Base-by-base conservation (phyloP, 768 basidiomycete species). In the Vararia minispora region DNA sequence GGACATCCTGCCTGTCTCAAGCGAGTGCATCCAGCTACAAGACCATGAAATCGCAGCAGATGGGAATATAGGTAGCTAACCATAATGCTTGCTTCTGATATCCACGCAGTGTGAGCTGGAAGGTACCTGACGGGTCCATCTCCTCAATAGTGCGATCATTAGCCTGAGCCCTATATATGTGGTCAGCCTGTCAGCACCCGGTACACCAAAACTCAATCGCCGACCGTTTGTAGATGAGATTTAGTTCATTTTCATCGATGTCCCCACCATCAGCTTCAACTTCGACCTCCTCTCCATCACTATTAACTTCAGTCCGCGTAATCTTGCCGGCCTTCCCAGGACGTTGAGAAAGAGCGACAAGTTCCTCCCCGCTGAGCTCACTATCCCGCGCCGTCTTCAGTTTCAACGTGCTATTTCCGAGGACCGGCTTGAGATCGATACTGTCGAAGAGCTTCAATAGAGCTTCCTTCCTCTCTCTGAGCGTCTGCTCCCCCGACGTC, bases 71-170 rank as follows among this genome's bases (percentile, higher is more conserved):
- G 21, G 35, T 6, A 12, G 57, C 76, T 33, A 37, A 86, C 79
- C 64, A 64, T 32, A 97, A 62, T 0, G 91, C 94, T 58, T 98
- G 94, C 53, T 90, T 94, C 53, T 97, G 94, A 59, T 98, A 97
- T 26, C 76, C 77, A 32, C 88, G 73, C 20, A 94, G 60, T 3
- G 66, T 76, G 25, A 92, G 60, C 1, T 71, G 68, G 55, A 97
- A 97, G 1, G 82, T 74, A 2, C 74, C 64, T 0, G 77, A 64
- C 5, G 91, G 86, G 23, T 91, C 79, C 77, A 87, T 89, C 56
- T 79, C 82, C 14, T 66, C 71, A 65, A 98, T 72, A 11, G 62
- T 61, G 18, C 61, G 70, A 52, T 95, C 92, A 43, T 88, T 72
- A 50, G 69, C 71, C 54, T 91, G 89, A 1, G 92, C 92, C 53